Percentiles rank a stretch among this genome's conserved stretches.
phyloP scores from a whole-genome alignment of 164 flowering plant species.

The Cinnamomum micranthum region DNA sequence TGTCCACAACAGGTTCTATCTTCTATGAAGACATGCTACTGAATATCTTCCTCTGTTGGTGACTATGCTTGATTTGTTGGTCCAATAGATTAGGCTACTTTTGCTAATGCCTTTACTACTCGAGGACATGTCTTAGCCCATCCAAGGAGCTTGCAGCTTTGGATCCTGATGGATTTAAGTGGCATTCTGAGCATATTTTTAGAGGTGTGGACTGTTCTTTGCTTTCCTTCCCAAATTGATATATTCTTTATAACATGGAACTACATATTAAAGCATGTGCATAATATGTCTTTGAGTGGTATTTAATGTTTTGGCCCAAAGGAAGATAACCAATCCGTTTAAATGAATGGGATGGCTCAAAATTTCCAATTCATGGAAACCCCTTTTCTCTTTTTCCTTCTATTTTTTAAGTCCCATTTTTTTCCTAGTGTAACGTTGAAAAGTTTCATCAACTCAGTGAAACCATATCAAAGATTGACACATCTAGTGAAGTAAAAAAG shows the following conservation, averaged over 20 bases:
- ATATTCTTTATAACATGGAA: background rate
- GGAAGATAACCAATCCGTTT: no score
- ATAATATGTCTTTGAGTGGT: no score
- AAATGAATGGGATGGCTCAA: no score
- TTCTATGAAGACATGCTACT: constrained; percentile 87
- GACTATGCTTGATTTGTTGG: constrained; percentile 9
- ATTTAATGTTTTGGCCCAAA: no score
- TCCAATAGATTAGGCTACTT: background rate
- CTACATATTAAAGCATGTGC: background rate
- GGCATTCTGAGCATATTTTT: constrained; percentile 84
- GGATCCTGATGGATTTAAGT: constrained; percentile 76
- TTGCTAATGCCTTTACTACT: background rate
- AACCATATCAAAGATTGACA: no score
- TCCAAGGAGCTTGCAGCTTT: constrained; percentile 73
- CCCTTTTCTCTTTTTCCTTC: no score
- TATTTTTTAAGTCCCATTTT: no score
- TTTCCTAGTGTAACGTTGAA: no score
- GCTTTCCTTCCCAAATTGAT: no score
- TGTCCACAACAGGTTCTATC: constrained; percentile 96
- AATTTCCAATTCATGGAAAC: no score
- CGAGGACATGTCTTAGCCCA: constrained; percentile 68
- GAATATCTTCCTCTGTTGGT: constrained; percentile 88
- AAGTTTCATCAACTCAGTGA: no score
- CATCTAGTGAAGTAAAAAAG: no score
- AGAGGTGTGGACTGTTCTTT: constrained; percentile 40